These are phyloP conservation scores for Wilhelminamyces savonicus DNA, from an alignment of 805 yeast genomes.

Conservation along the genomic window DNA sequence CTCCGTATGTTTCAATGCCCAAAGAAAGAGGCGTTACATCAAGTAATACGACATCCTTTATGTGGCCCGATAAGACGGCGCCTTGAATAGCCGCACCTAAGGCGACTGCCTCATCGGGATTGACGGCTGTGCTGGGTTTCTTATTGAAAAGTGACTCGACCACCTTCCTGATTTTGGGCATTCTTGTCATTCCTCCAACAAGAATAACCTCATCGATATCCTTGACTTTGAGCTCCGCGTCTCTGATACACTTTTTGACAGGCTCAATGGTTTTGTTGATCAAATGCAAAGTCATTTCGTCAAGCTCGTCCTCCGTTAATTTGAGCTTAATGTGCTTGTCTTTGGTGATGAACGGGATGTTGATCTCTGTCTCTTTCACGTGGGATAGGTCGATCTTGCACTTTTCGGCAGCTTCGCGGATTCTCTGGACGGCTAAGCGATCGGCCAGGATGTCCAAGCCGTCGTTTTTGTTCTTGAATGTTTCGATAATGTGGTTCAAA, in stretches of 20 bases:
- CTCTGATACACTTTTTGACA: conserved; percentile 66
- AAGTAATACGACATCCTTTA: conserved; percentile 19
- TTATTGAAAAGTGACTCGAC: conserved; percentile 56
- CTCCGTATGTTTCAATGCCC: conserved; percentile 83
- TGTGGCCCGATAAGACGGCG: conserved; percentile 20
- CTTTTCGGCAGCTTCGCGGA: conserved; percentile 74
- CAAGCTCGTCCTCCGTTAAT: conserved; percentile 63
- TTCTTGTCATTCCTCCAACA: conserved; percentile 88
- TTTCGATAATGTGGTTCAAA: conserved; percentile 48
- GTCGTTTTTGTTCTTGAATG: conserved; percentile 49
- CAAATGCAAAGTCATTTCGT: conserved; percentile 57
- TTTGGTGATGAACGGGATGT: conserved; percentile 62
- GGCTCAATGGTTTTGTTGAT: conserved; percentile 67
- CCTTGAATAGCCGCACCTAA: conserved; percentile 26
- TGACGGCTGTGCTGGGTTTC: conserved; percentile 65
- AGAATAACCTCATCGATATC: conserved; percentile 71
- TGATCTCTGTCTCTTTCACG: conserved; percentile 52
- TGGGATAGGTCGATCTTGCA: conserved; percentile 73
- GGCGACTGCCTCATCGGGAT: conserved; percentile 55
- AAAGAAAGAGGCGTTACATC: conserved; percentile 23
- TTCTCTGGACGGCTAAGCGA: conserved; percentile 61
- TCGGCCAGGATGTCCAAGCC: conserved; percentile 44
- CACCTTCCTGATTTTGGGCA: conserved; percentile 69
- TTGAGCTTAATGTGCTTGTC: conserved; percentile 54
- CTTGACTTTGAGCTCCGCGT: conserved; percentile 59